A percentile compares a stretch with the other conserved stretches of the same genome.
phyloP scores from a whole-genome alignment of 768 basidiomycete genomes.

The Trametes elegans region DNA sequence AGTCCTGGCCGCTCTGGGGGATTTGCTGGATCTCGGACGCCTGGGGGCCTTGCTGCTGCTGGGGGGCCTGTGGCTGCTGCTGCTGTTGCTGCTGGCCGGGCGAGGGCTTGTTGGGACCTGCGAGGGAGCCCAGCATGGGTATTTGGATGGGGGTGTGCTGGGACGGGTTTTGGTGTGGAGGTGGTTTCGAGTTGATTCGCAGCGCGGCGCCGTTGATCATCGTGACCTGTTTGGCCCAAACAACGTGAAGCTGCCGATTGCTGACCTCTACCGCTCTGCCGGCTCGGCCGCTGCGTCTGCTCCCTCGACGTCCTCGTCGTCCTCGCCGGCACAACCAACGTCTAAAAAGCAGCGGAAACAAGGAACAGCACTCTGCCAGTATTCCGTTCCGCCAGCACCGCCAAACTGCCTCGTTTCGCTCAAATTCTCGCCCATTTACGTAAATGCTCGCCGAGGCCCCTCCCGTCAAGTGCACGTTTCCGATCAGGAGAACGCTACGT shows the following conservation, averaged over 20 bases:
- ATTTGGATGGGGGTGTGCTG: slow-evolving; percentile 40
- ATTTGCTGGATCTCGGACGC: slow-evolving; percentile 64
- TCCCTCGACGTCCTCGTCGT: not conserved
- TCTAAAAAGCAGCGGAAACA: not conserved
- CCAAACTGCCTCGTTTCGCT: slow-evolving; percentile 19
- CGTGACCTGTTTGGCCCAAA: slow-evolving; percentile 25
- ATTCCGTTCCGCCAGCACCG: slow-evolving; percentile 9
- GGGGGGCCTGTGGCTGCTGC: slow-evolving; percentile 37
- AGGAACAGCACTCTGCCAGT: not conserved
- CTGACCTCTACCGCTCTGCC: not conserved
- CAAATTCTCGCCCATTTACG: slow-evolving; percentile 14
- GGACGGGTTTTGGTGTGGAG: slow-evolving; percentile 23
- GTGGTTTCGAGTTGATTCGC: slow-evolving; percentile 26
- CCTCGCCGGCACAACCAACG: not conserved
- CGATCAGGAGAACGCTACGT: not conserved
- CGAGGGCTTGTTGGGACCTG: slow-evolving; percentile 44
- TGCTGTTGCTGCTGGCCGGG: slow-evolving; percentile 38
- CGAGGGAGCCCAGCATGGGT: slow-evolving; percentile 75
- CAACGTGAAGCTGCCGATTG: slow-evolving; percentile 8
- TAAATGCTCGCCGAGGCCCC: slow-evolving; percentile 7
- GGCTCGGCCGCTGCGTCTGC: not conserved
- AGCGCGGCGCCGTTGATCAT: slow-evolving; percentile 27
- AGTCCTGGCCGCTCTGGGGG: slow-evolving; percentile 87
- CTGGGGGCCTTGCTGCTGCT: slow-evolving; percentile 56
- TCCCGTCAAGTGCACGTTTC: not conserved